Evolutionary conservation across 2,329 filamentous ascomycete species (phyloP).

Genomic region (Calonectria leucothoes): DNA sequence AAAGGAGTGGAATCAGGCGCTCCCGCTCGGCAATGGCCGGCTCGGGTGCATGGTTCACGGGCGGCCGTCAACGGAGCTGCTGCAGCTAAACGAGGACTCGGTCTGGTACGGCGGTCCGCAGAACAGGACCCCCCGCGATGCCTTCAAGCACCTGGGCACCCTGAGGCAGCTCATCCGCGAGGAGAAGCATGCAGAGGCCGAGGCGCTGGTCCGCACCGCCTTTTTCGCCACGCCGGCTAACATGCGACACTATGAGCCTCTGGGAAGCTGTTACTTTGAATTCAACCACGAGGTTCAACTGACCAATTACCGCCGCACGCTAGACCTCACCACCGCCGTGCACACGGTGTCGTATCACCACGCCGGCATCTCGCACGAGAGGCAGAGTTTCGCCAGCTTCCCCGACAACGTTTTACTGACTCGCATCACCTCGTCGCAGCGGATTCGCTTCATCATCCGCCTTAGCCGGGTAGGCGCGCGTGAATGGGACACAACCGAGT

Average conservation of each 20-base stretch:
- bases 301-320: conserved; percentile 49
- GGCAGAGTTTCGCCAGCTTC: conserved; percentile 56
- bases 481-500: conserved; percentile 42
- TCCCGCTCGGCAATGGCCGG: conserved; percentile 63
- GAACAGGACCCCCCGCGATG: conserved; percentile 53
- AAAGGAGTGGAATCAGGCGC: conserved; percentile 45
- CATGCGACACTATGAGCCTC: conserved; percentile 46
- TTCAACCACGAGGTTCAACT: conserved; percentile 49
- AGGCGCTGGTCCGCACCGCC: conserved; percentile 33
- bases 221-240: conserved; percentile 41
- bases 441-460: conserved; percentile 37
- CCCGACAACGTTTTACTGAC: conserved; percentile 51
- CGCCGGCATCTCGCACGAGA: conserved; percentile 43
- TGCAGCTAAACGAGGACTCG: conserved; percentile 59
- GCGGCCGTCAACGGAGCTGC: conserved; percentile 53
- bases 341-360: conserved; percentile 51
- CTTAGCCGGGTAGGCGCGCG: conserved; percentile 37
- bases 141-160: conserved; percentile 25
- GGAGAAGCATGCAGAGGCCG: conserved; percentile 37
- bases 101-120: conserved; percentile 59
- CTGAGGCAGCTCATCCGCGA: conserved; percentile 38
- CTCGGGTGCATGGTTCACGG: conserved; percentile 57
- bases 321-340: conserved; percentile 52
- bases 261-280: conserved; percentile 49
- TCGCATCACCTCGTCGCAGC: conserved; percentile 32